Conservation (phyloP, 306 rosid genomes). For the Cucurbita moschata region DNA sequence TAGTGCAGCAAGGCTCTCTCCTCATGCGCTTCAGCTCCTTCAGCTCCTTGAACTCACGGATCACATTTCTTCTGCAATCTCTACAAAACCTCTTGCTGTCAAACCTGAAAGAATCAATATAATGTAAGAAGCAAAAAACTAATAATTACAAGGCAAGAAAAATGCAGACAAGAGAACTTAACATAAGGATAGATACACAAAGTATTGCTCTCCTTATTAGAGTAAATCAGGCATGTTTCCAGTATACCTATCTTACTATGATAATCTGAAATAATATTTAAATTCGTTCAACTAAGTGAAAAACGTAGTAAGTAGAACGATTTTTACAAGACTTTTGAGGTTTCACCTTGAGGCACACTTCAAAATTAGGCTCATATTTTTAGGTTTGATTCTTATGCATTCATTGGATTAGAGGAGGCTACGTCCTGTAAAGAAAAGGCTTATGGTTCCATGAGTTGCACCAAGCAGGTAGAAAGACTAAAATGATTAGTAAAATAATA, state of each 20-base stretch:
- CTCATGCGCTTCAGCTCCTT: slow-evolving; percentile 90
- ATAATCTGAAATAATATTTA: background rate
- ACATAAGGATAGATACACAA: background rate
- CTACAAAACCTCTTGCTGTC: slow-evolving; percentile 99
- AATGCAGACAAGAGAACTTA: background rate
- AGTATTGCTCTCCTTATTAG: background rate
- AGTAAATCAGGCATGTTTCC: background rate
- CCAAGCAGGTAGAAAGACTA: background rate
- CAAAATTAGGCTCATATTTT: background rate
- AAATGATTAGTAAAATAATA: background rate
- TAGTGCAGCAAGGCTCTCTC: slow-evolving; percentile 92
- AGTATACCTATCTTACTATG: background rate
- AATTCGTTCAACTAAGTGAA: background rate
- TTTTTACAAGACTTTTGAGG: background rate
- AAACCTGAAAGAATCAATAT: slow-evolving; percentile 51
- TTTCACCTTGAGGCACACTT: background rate
- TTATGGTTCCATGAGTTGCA: background rate
- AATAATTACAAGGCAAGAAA: background rate
- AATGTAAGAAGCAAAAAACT: slow-evolving; percentile 9
- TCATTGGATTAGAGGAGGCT: background rate
- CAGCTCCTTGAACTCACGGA: slow-evolving; percentile 95
- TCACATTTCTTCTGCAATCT: slow-evolving; percentile 98
- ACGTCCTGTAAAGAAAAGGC: background rate
- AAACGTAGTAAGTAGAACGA: background rate
- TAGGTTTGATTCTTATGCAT: background rate